Evolutionary conservation across 2,329 filamentous ascomycete species (phyloP), one percentile per base, ranked within the genome.

Genomic region (Fusarium sp.): DNA sequence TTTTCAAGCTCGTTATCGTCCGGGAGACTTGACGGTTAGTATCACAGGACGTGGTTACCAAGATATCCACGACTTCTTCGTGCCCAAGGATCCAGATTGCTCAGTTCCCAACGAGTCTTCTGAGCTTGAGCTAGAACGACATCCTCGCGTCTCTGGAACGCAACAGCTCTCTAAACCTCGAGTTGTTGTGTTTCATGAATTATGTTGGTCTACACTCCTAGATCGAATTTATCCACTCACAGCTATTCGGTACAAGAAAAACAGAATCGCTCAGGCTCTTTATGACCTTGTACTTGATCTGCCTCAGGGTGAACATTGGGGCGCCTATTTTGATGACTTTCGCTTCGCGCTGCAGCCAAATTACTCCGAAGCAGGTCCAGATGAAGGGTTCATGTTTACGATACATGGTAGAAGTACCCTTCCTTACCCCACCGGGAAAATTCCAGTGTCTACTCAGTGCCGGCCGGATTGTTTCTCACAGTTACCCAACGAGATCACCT

Each of bases 401-500:
- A 38, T n/a, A 7, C 18, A 6, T 38, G 18, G 34, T 7, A 38
- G 18, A 10, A 11, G 34, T 38, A 38, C 18, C 10, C 34, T 11
- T n/a, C 34, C 34, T n/a, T n/a, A 12, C 34, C 5, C 10, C 3
- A 11, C 10, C 10, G 3, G 6, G 9, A 18, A 38, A 4, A 2
- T 12, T n/a, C 9, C 34, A n/a, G 3, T 38, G 34, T 38, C 18
- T n/a, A 4, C 34, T 38, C 34, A 0, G 11, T 11, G 18, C 34
- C 3, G 34, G 18, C 18, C 5, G 34, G 51, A 70, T 13, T n/a
- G 22, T 2, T 67, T 70, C n/a, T 43, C 34, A 1, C 24, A 8
- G 2, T 18, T 70, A 2, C 40, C 58, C 8, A 27, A 15, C 1
- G 66, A 70, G 20, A 2, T 70, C 12, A 38, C 32, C 5, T 20